phyloP scores from a whole-genome alignment of 2,329 filamentous ascomycete species.

The Tolypocladium cylindrosporum region DNA sequence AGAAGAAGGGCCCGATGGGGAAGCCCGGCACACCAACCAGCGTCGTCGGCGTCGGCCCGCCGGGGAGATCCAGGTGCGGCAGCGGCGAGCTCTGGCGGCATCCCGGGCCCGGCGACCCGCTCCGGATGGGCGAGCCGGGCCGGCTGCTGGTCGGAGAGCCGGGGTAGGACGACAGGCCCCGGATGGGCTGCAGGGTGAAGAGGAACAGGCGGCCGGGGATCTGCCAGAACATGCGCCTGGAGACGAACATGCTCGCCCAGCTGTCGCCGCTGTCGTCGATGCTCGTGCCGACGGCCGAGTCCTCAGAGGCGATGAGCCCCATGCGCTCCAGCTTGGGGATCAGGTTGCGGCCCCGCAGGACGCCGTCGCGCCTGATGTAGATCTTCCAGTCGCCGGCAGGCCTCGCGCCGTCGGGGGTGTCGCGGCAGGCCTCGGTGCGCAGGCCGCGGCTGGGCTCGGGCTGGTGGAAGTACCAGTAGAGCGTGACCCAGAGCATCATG shows the following conservation, averaged over 20 bases:
- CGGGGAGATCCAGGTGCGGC: conserved; percentile 26
- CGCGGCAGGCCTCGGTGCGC: conserved; percentile 49
- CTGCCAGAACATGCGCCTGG: conserved; percentile 81
- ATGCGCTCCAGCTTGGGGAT: conserved; percentile 89
- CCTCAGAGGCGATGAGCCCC: conserved; percentile 69
- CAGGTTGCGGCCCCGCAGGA: conserved; percentile 72
- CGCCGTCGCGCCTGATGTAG: conserved; percentile 75
- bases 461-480: conserved; percentile 98
- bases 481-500: conserved; percentile 90
- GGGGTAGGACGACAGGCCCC: conserved; percentile 24
- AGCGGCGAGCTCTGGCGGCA: conserved; percentile 1
- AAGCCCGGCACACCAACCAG: conserved; percentile 17
- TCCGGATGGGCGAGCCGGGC: conserved; percentile 38
- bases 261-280: conserved; percentile 51
- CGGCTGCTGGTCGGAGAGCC: conserved; percentile 43
- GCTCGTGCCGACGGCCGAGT: conserved; percentile 63
- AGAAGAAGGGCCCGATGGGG: conserved; percentile 63
- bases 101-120: conserved; percentile 12
- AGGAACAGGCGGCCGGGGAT: conserved; percentile 78
- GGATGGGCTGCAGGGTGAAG: conserved; percentile 64
- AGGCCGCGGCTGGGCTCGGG: conserved; percentile 58
- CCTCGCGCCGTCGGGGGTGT: conserved; percentile 58
- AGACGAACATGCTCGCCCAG: conserved; percentile 77
- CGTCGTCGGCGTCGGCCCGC: conserved; percentile 24
- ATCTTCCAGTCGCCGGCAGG: conserved; percentile 83